These are phyloP conservation scores for Aspergillus homomorphus DNA, from an alignment of 495 filamentous ascomycete genomes.

Conservation along the genomic window DNA sequence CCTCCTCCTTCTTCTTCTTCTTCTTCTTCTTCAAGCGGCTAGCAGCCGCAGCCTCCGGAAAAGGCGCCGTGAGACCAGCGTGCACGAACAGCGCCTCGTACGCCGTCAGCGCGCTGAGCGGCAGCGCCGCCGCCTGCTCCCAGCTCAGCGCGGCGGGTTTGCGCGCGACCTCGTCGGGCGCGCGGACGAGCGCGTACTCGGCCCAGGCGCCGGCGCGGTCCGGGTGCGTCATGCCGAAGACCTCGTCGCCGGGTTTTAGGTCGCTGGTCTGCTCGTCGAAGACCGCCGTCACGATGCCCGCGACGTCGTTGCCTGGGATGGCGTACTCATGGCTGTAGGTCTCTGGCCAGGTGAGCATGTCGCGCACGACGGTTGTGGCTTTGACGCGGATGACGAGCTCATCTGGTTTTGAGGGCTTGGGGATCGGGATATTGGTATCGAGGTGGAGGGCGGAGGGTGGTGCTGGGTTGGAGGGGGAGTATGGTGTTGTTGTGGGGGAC, in stretches of 20 bases:
- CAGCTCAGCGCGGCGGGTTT: conserved; percentile 25
- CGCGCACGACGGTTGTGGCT: conserved; percentile 31
- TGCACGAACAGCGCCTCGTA: conserved; percentile 35
- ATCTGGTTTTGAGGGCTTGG: conserved; percentile 15
- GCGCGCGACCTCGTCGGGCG: conserved; percentile 22
- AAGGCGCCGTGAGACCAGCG: conserved; percentile 15
- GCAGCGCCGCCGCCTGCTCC: conserved; percentile 28
- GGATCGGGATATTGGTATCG: conserved; percentile 29
- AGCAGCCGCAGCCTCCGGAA: not conserved
- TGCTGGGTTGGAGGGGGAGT: conserved; percentile 34
- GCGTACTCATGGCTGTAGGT: conserved; percentile 23
- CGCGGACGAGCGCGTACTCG: conserved; percentile 25
- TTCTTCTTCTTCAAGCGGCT: not conserved
- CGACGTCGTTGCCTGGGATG: conserved; percentile 45
- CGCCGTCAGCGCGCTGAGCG: conserved; percentile 34
- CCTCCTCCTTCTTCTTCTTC: not conserved
- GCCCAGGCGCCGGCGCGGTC: conserved; percentile 29
- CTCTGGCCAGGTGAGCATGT: conserved; percentile 36
- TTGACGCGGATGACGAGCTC: conserved; percentile 30
- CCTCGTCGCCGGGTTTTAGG: conserved; percentile 30
- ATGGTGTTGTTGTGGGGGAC: conserved; percentile 12
- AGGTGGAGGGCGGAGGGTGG: conserved; percentile 30
- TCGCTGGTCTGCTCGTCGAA: conserved; percentile 3
- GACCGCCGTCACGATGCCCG: conserved; percentile 36
- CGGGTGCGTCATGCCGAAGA: conserved; percentile 32